A percentile compares a stretch with the other conserved stretches of the same genome.
Conservation (phyloP, 805 yeast species). For the Saturnispora besseyi region DNA sequence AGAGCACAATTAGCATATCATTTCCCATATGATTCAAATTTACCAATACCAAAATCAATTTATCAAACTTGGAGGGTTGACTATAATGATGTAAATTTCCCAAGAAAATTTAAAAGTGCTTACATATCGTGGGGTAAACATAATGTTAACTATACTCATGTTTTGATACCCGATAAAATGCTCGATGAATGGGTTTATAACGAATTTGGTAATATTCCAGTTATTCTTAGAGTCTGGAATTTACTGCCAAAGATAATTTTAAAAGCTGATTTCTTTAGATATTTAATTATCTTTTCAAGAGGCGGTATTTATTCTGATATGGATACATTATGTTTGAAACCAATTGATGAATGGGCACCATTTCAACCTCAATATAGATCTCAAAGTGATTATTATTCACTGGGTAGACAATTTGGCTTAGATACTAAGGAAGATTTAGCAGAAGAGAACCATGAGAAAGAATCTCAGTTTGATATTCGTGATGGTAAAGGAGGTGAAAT, state of each 20-base stretch:
- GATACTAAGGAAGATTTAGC: neutral
- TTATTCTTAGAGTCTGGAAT: constrained; percentile 64
- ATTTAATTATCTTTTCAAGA: constrained; percentile 74
- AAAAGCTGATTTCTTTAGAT: constrained; percentile 90
- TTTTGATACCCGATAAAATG: constrained; percentile 55
- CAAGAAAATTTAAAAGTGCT: constrained; percentile 39
- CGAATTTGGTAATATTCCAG: constrained; percentile 64
- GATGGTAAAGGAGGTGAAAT: constrained; percentile 26
- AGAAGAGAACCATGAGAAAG: too few species aligned
- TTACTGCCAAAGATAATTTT: constrained; percentile 72
- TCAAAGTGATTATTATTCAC: neutral
- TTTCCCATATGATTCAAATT: constrained; percentile 63
- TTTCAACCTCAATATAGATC: constrained; percentile 1
- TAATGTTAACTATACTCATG: constrained; percentile 61
- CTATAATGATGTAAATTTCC: constrained; percentile 46
- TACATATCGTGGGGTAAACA: constrained; percentile 55
- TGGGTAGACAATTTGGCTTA: neutral
- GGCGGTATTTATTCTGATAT: constrained; percentile 94
- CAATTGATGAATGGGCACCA: constrained; percentile 62
- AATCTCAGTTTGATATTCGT: constrained; percentile 37
- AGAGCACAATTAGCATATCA: constrained; percentile 58
- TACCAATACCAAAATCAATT: constrained; percentile 64
- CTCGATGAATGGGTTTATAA: constrained; percentile 47
- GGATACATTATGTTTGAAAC: constrained; percentile 72
- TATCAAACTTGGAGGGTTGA: constrained; percentile 95